Base-by-base conservation (phyloP, 2,329 filamentous ascomycete species). In the Trichoderma cornu-damae region DNA sequence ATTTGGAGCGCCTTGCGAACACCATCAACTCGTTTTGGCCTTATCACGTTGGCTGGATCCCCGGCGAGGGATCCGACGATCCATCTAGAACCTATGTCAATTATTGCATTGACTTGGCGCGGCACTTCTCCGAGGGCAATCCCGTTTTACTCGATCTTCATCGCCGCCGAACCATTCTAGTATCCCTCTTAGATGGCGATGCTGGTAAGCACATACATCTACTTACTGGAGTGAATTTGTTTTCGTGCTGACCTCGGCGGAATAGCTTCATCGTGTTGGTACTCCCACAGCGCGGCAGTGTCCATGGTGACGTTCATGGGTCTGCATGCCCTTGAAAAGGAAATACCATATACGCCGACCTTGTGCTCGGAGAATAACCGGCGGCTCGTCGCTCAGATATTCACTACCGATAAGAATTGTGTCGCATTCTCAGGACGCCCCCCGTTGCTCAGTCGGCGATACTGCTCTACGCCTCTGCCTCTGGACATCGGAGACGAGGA, bases 401-500 rank as follows among this genome's bases (percentile, higher is more conserved):
- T 75, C 58, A 70, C 66, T 34, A 61, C 73, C 11, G 81, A 85
- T 62, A 82, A 83, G 42, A 74, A 74, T 8, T 69, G 73, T 0
- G 75, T 79, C 0, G 73, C 77, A 0, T 82, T 83, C 46, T 75
- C 77, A 0, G 82, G 82, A 0, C 70, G 81, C 0, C 83, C 82
- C 1, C 81, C 82, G 0, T 66, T 77, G 2, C 65, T 83, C 6
- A 74, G 74, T 7, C 74, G 79, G 24, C 74, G 79, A 1, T 85
- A 83, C 62, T 79, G 76, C 49, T 74, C 75, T 4, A 75, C 81
- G 1, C 79, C 81, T 18, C 64, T 77, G 1, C 81, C 82, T 0
- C 68, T 85, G 0, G 83, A 85, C 62, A 65, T 86, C 0, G 71
- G 68, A 6, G 80, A 84, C 44, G 67, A 75, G 1, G 72, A 79